A percentile compares a stretch with the other conserved stretches of the same genome.
These are phyloP conservation scores for Aspergillus eucalypticola DNA, from an alignment of 2,329 filamentous ascomycete genomes.

Conservation along the genomic window DNA sequence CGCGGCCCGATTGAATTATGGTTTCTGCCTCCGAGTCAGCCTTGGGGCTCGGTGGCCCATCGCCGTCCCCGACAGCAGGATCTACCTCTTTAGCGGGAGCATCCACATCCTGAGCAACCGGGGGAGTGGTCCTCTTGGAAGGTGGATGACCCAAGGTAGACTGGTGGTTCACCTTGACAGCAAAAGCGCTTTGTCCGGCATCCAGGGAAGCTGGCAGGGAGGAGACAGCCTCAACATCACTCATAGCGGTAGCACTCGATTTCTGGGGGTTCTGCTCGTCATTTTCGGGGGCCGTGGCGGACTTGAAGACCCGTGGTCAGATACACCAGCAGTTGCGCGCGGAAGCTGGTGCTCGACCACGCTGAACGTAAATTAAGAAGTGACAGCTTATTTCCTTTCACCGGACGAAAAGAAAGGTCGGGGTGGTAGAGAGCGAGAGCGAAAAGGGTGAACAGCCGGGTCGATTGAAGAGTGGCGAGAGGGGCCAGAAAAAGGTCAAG, in stretches of 20 bases:
- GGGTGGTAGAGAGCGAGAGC: slow-evolving; percentile 1
- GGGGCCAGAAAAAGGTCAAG: neutral
- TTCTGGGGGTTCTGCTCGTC: slow-evolving; percentile 43
- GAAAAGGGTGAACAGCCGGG: neutral
- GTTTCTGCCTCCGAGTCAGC: slow-evolving; percentile 53
- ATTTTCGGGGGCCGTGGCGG: slow-evolving; percentile 46
- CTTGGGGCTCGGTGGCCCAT: slow-evolving; percentile 41
- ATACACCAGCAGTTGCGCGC: slow-evolving; percentile 37
- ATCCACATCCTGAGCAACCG: slow-evolving; percentile 23
- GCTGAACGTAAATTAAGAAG: slow-evolving; percentile 11
- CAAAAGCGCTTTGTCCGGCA: slow-evolving; percentile 34
- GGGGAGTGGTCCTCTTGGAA: slow-evolving; percentile 24
- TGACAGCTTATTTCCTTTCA: neutral
- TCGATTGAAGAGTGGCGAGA: neutral
- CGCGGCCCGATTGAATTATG: slow-evolving; percentile 50
- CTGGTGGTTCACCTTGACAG: slow-evolving; percentile 34
- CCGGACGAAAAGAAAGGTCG: neutral
- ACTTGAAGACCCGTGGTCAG: slow-evolving; percentile 30
- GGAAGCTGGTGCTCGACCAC: slow-evolving; percentile 36
- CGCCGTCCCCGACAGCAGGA: slow-evolving; percentile 30
- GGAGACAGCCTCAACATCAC: slow-evolving; percentile 47
- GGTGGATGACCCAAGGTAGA: slow-evolving; percentile 26
- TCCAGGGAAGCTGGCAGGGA: slow-evolving; percentile 41
- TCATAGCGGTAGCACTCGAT: slow-evolving; percentile 49
- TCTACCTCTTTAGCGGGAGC: slow-evolving; percentile 28